These are phyloP conservation scores for Colletotrichum simmondsii DNA, from an alignment of 2,329 filamentous ascomycete species.

Conservation along the genomic window DNA sequence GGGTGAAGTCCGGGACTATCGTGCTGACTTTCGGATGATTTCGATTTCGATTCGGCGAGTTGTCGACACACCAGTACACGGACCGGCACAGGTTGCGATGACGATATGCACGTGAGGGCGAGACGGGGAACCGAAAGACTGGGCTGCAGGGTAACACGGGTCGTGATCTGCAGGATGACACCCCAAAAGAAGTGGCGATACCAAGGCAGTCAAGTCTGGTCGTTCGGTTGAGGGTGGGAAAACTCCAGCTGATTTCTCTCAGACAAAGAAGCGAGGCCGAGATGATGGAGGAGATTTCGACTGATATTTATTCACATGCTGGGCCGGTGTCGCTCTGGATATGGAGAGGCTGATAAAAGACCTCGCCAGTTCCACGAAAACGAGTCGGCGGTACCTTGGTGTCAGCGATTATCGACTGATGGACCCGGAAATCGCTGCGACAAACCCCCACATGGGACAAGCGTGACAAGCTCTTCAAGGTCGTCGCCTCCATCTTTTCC, in stretches of 20 bases:
- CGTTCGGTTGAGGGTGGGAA: background rate
- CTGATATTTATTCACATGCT: constrained; percentile 26
- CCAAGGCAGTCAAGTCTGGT: constrained; percentile 11
- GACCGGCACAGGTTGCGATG: constrained; percentile 20
- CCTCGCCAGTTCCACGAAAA: background rate
- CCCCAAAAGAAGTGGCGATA: constrained; percentile 16
- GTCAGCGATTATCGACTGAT: constrained; percentile 10
- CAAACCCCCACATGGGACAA: constrained; percentile 18
- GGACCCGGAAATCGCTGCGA: constrained; percentile 22
- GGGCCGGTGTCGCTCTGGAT: constrained; percentile 15
- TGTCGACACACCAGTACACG: constrained; percentile 1
- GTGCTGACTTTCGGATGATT: background rate
- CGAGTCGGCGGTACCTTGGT: background rate
- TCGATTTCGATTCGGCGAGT: constrained; percentile 7
- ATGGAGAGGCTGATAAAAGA: constrained; percentile 24
- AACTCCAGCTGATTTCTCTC: background rate
- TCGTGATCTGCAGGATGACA: constrained; percentile 22
- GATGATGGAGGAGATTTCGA: constrained; percentile 4
- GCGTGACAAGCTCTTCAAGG: constrained; percentile 16
- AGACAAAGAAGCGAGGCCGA: background rate
- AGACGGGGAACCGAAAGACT: background rate
- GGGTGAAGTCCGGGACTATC: background rate
- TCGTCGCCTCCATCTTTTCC: constrained; percentile 3
- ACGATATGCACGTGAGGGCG: constrained; percentile 26
- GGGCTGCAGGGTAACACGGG: constrained; percentile 16